Base-by-base conservation (phyloP, 352 stramenopile genomes). In the Globisporangium nagaii region DNA sequence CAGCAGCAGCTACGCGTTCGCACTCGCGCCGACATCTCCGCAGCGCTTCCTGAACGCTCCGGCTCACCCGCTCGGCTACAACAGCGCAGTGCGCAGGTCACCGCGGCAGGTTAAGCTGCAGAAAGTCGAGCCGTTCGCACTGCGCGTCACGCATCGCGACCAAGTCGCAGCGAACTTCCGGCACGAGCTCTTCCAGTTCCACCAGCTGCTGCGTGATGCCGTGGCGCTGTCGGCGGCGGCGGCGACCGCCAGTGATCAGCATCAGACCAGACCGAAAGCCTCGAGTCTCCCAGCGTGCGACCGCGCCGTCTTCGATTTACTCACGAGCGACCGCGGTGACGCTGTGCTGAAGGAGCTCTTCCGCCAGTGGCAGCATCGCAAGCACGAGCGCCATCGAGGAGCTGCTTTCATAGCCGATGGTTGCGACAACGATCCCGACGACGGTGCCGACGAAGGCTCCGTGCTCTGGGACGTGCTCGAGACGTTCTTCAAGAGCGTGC, bases 301-400 rank as follows among this genome's bases (percentile, higher is more conserved):
- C 27, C 52, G 64, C n/a, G 58, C 53, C 12, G 9, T 88, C 30
- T 56, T 89, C 15, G 66, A 83, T 11, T 27, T 88, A 19, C 61
- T 91, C 28, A 89, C 81, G 31, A 89, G 76, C 54, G 81, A 91
- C 45, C 78, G 73, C 17, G 71, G 75, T 12, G 61, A 83, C n/a
- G 70, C 76, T 4, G 69, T 89, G 34, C 48, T 89, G 12, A 65
- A 75, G 8, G 68, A 86, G 57, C 78, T 91, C 57, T 85, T 91
- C 39, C 50, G 32, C 15, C 70, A 84, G 43, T 88, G 78, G 74
- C 56, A 71, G 9, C 43, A 30, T 9, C 53, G 64, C 19, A 43
- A 68, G 19, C 60, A 31, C 24, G 22, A 50, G 43, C n/a, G 19
- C 43, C n/a, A 42, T 10, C 20, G 27, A 27, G n/a, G 3, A 10